Evolutionary conservation across 164 flowering plant species (phyloP).

Genomic region (Tinospora cordifolia): DNA sequence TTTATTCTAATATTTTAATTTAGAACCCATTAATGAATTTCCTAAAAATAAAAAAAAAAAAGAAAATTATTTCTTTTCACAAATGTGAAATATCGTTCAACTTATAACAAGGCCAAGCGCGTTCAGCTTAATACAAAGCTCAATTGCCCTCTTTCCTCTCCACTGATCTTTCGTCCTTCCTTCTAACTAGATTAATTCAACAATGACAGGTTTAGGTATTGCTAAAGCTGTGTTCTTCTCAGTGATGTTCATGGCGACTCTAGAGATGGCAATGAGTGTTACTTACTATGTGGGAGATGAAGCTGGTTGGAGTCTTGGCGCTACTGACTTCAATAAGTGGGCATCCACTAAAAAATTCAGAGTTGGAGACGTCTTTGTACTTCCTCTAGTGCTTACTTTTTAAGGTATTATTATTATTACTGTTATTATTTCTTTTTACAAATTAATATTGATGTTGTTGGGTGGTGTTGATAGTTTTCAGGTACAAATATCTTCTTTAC

Average conservation of each 20-base stretch:
- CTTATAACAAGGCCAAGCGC: background rate
- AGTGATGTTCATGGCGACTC: background rate
- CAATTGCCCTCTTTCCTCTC: background rate
- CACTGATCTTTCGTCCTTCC: background rate
- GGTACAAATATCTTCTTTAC: background rate
- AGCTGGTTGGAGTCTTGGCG: slow-evolving; percentile 55
- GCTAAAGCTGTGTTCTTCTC: background rate
- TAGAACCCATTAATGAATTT: too few relatives aligned
- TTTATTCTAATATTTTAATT: too few relatives aligned
- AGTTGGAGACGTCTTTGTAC: slow-evolving; percentile 44
- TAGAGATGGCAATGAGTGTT: slow-evolving; percentile 7
- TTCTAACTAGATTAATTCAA: too few relatives aligned
- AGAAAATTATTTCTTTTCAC: too few relatives aligned
- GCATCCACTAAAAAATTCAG: slow-evolving; percentile 41
- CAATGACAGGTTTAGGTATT: background rate
- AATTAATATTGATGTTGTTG: background rate
- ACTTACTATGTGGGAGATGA: slow-evolving; percentile 55
- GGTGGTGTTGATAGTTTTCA: background rate
- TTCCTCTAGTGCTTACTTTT: background rate
- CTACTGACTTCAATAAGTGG: slow-evolving; percentile 43
- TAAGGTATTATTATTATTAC: background rate
- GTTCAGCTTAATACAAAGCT: background rate
- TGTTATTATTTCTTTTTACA: background rate
- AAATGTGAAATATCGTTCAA: too few relatives aligned
- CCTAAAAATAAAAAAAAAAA: too few relatives aligned